Percentiles rank a stretch among this genome's conserved stretches.
Conservation (phyloP, 345 rosid genomes). For the Arabis alpina region DNA sequence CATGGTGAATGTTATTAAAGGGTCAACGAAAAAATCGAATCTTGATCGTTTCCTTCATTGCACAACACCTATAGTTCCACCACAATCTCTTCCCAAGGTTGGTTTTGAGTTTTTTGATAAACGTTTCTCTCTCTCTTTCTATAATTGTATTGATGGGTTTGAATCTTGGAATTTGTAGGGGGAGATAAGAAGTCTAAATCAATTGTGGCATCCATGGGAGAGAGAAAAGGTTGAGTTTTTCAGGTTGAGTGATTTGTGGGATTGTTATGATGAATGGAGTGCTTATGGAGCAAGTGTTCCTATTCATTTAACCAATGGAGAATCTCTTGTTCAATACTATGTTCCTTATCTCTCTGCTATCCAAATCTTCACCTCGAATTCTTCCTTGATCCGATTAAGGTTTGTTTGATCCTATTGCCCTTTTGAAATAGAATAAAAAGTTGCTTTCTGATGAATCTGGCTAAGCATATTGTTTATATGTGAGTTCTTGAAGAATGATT, state of each 20-base stretch:
- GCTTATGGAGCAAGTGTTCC: slow-evolving; percentile 99
- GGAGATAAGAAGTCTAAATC: slow-evolving; percentile 79
- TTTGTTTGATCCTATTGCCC: slow-evolving; percentile 44
- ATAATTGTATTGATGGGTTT: neutral
- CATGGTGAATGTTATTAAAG: slow-evolving; percentile 65
- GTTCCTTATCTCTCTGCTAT: slow-evolving; percentile 97
- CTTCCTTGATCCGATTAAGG: slow-evolving; percentile 71
- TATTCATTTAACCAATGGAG: slow-evolving; percentile 54
- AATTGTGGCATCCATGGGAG: slow-evolving; percentile 91
- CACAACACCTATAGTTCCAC: slow-evolving; percentile 72
- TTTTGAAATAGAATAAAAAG: too few relatives aligned
- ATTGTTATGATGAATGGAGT: slow-evolving; percentile 95
- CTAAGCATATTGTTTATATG: neutral
- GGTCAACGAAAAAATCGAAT: slow-evolving; percentile 66
- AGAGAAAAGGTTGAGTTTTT: slow-evolving; percentile 90
- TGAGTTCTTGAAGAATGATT: slow-evolving; percentile 5
- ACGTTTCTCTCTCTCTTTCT: too few relatives aligned
- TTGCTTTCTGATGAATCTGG: neutral
- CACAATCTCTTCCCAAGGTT: slow-evolving; percentile 91
- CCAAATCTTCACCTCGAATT: slow-evolving; percentile 83
- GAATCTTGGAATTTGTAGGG: slow-evolving; percentile 47
- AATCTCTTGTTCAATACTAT: slow-evolving; percentile 81
- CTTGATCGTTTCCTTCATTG: slow-evolving; percentile 81
- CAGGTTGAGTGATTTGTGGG: slow-evolving; percentile 87
- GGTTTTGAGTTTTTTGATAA: too few relatives aligned